Conservation (phyloP, 306 rosid species). For the Myrica gale region DNA sequence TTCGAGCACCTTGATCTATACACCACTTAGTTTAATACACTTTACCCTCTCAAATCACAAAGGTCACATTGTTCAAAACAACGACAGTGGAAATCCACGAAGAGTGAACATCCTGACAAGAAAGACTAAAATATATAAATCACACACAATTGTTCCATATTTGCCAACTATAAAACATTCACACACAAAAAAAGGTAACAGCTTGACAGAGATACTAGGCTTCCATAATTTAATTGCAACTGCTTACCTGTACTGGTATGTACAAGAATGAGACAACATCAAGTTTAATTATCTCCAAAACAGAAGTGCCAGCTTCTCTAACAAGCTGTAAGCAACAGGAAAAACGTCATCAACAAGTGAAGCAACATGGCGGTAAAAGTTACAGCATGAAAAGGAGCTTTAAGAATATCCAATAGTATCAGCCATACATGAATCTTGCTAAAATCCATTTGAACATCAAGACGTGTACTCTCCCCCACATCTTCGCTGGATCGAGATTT, state of each 20-base stretch:
- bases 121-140: neutral
- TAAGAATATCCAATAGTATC: constrained; percentile 29
- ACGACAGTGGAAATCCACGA: neutral
- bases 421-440: constrained; percentile 92
- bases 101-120: neutral
- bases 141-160: neutral
- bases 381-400: constrained; percentile 22
- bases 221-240: constrained; percentile 26
- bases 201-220: constrained; percentile 16
- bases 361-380: constrained; percentile 26
- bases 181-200: neutral
- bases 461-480: constrained; percentile 83
- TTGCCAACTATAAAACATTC: constrained; percentile 12
- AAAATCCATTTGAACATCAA: constrained; percentile 85
- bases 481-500: constrained; percentile 80
- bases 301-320: constrained; percentile 74
- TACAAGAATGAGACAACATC: constrained; percentile 71
- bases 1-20: neutral
- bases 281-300: constrained; percentile 90
- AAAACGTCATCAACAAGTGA: constrained; percentile 40
- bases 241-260: constrained; percentile 73
- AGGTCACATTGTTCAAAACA: neutral
- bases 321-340: constrained; percentile 60
- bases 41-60: neutral
- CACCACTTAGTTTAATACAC: neutral